phyloP scores from a whole-genome alignment of 345 rosid species.

The Gossypium bickii region DNA sequence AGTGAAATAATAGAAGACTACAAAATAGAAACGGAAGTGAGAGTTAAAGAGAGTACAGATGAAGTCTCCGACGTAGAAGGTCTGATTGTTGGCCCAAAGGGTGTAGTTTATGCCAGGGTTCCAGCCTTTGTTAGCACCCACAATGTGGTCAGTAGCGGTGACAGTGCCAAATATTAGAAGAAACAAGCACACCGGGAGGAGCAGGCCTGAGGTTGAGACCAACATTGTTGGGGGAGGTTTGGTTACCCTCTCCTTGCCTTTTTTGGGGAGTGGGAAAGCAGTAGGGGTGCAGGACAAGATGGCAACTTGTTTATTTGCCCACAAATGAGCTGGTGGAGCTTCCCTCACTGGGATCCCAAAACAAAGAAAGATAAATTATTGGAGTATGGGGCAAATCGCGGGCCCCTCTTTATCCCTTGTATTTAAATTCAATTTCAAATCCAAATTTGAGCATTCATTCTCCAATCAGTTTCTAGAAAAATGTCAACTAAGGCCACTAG shows the following conservation, averaged over 20 bases:
- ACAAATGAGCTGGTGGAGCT: not conserved
- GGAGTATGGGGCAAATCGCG: not conserved
- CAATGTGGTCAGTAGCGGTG: conserved; percentile 72
- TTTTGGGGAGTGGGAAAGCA: not conserved
- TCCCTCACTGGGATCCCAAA: not conserved
- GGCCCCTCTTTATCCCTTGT: not conserved
- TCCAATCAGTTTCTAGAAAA: not conserved
- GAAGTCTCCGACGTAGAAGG: conserved; percentile 67
- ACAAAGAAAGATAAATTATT: not conserved
- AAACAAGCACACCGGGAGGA: conserved; percentile 18
- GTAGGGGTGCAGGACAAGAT: not conserved
- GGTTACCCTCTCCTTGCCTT: not conserved
- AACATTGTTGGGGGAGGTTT: conserved; percentile 5
- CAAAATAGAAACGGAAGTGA: not conserved
- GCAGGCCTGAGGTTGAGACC: conserved; percentile 12
- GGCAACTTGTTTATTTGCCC: too few relatives aligned
- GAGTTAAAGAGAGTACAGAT: conserved; percentile 40
- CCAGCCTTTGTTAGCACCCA: conserved; percentile 77
- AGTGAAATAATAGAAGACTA: not conserved
- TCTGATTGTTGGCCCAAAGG: conserved; percentile 64
- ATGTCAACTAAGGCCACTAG: too few relatives aligned
- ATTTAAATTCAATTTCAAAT: not conserved
- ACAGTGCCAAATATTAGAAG: conserved; percentile 25
- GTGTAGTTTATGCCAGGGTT: conserved; percentile 75
- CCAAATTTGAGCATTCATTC: not conserved